phyloP scores from a whole-genome alignment of 441 rosid species.

The Corymbia calophylla region DNA sequence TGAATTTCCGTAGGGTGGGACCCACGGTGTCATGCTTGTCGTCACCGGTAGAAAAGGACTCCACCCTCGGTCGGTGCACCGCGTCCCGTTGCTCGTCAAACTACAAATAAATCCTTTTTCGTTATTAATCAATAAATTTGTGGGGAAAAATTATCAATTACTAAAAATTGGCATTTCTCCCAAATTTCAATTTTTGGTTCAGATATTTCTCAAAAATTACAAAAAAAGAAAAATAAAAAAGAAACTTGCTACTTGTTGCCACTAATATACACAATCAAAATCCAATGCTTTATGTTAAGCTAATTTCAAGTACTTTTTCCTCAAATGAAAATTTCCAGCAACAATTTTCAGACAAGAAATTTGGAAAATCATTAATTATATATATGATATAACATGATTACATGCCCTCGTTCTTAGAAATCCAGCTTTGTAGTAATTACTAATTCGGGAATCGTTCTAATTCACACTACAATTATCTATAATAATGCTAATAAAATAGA shows the following conservation, averaged over 20 bases:
- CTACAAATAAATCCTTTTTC: neutral
- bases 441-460: no score
- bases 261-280: neutral
- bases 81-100: neutral
- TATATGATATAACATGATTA: neutral
- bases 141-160: neutral
- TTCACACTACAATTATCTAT: no score
- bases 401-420: neutral
- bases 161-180: neutral
- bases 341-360: rapidly evolving
- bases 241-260: neutral
- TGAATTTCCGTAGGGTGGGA: neutral
- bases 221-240: neutral
- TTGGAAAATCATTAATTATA: neutral
- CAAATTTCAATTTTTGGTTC: neutral
- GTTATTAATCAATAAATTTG: neutral
- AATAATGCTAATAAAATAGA: no score
- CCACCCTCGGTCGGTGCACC: conserved; percentile 6
- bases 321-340: neutral
- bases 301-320: neutral
- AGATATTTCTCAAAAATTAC: neutral
- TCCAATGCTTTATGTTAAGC: neutral
- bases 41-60: neutral
- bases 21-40: conserved; percentile 37
- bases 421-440: neutral